Evolutionary conservation across 768 basidiomycete genomes (phyloP).

Genomic region (Phlegmacium glaucopus): DNA sequence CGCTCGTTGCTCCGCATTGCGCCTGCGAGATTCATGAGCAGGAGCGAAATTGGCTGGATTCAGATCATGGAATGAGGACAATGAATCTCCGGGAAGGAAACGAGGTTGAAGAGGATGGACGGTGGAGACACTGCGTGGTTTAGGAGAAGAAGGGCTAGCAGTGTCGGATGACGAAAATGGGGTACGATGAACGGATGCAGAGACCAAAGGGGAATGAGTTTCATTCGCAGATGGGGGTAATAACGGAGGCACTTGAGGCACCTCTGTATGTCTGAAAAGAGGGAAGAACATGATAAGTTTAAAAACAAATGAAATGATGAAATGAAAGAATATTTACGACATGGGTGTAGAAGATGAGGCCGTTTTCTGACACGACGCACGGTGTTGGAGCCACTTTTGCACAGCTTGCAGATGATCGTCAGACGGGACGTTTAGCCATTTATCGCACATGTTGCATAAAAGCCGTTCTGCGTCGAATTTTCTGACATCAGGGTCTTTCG

Average conservation of each 20-base stretch:
- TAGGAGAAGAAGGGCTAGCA: neutral
- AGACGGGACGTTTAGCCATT: constrained; percentile 59
- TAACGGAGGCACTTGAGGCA: neutral
- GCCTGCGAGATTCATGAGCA: constrained; percentile 61
- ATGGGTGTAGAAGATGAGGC: neutral
- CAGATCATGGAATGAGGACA: constrained; percentile 46
- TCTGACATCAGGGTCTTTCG: constrained; percentile 67
- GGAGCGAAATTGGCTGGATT: constrained; percentile 56
- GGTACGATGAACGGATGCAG: neutral
- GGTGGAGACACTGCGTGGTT: neutral
- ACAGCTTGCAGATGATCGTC: constrained; percentile 62
- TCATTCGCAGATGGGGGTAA: neutral
- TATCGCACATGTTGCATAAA: constrained; percentile 64
- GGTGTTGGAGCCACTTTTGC: constrained; percentile 64
- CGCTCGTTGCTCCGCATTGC: constrained; percentile 78
- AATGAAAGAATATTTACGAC: neutral
- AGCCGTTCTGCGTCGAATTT: constrained; percentile 74
- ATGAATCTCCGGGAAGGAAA: constrained; percentile 8
- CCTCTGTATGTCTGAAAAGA: no score
- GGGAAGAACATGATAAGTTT: no score
- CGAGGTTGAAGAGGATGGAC: constrained; percentile 5
- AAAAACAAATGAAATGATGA: neutral
- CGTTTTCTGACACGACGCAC: constrained; percentile 44
- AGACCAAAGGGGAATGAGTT: neutral
- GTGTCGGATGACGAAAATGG: constrained; percentile 1